Evolutionary conservation across 768 basidiomycete genomes (phyloP), one percentile per base, ranked within the genome.

Genomic region (Lactifluus hygrophoroides): DNA sequence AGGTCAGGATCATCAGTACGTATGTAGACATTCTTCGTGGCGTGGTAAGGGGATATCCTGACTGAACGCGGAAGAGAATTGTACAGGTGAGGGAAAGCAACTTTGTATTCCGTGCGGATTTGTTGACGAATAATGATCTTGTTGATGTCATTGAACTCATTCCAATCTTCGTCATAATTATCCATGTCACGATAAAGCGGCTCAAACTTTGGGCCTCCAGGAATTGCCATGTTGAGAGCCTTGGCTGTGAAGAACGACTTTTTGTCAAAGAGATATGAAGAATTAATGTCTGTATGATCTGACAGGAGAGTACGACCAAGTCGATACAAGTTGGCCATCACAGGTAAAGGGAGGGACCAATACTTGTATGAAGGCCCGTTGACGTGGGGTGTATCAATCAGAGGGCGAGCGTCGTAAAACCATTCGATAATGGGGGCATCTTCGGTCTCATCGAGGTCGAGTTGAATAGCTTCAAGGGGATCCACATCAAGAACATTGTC

Each of bases 41-140:
- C 77, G 69, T 99, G 96, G 71, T 98, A 98, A 11, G 87, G 82
- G 19, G 90, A 88, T 54, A 99, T 86, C 54, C 82, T 88, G 55
- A 99, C 94, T 25, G 93, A 91, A 32, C 95, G 90, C 46, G 96
- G 96, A 9, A 96, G 80, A 35, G 96, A 96, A 74, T 99, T 99
- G 75, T 99, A 99, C 1, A 99, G 80, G 68, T 99, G 95, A 32
- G 96, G 95, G 79, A 97, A 98, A 2, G 94, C 95, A 51, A 99
- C 94, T 71, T 95, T 97, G 81, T 99, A 97, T 74, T 99, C 96
- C 2, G 95, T 97, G 46, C 96, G 83, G 63, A 98, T 95, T 71
- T 96, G 92, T 69, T 98, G 94, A 21, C 96, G 94, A 65, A 99
- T 98, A 71, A 99, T 95, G 68, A 99, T 89, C 73, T 99, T 99